These are phyloP conservation scores for Cyclocybe cylindracea DNA, from an alignment of 768 basidiomycete genomes.

Conservation along the genomic window DNA sequence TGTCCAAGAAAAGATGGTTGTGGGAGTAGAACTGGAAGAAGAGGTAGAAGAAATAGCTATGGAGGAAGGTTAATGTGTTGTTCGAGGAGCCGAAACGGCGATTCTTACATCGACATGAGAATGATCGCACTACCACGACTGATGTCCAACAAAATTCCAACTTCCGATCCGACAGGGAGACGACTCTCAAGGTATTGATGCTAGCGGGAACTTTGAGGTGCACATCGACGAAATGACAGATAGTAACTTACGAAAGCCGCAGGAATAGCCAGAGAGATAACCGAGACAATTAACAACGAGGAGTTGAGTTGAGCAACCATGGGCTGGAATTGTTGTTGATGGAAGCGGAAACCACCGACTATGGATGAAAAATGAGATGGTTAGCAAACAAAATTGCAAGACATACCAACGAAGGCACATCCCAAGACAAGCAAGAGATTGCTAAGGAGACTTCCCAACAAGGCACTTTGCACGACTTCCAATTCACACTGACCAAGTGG, in stretches of 20 bases:
- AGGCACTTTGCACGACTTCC: constrained; percentile 51
- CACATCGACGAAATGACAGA: constrained; percentile 11
- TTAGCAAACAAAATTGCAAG: constrained; percentile 44
- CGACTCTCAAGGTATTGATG: constrained; percentile 37
- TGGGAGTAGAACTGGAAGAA: constrained; percentile 59
- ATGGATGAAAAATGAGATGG: background rate
- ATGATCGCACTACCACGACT: constrained; percentile 51
- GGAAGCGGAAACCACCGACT: constrained; percentile 51
- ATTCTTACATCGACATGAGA: constrained; percentile 42
- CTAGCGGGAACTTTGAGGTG: constrained; percentile 17
- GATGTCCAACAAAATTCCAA: constrained; percentile 41
- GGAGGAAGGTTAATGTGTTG: background rate
- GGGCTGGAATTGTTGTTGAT: constrained; percentile 52
- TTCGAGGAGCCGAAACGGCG: background rate
- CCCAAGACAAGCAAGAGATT: constrained; percentile 86
- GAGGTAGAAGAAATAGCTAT: constrained; percentile 21
- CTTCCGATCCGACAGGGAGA: constrained; percentile 35
- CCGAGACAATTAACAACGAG: constrained; percentile 66
- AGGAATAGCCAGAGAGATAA: constrained; percentile 68
- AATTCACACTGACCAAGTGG: constrained; percentile 44
- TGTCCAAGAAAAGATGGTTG: constrained; percentile 43
- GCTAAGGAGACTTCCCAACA: constrained; percentile 53
- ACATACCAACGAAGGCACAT: constrained; percentile 77
- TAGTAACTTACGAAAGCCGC: constrained; percentile 50
- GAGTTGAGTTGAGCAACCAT: constrained; percentile 67